Conservation (phyloP, 805 yeast genomes). For the Starmerella sirachaensis region DNA sequence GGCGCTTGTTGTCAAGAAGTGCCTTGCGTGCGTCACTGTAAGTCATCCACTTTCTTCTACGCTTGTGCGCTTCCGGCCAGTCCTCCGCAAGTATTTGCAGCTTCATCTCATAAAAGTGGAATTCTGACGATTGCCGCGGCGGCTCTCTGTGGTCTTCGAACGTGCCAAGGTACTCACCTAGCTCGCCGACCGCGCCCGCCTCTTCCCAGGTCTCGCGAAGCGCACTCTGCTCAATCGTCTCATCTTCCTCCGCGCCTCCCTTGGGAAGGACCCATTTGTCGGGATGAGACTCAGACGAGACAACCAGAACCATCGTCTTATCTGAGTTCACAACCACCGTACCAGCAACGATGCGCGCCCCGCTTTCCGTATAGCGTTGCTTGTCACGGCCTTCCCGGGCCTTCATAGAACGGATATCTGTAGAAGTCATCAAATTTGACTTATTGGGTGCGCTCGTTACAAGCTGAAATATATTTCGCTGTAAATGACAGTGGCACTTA, state of each 20-base stretch:
- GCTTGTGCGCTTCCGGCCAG: constrained; percentile 64
- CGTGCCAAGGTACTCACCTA: constrained; percentile 45
- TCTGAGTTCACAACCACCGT: constrained; percentile 58
- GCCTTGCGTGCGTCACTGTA: constrained; percentile 27
- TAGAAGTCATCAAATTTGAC: constrained; percentile 9
- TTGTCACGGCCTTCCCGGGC: constrained; percentile 31
- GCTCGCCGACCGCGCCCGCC: constrained; percentile 71
- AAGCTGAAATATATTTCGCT: background rate
- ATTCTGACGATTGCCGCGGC: constrained; percentile 51
- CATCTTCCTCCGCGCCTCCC: constrained; percentile 90
- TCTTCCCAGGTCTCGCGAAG: constrained; percentile 96
- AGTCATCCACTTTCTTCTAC: constrained; percentile 63
- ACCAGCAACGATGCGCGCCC: constrained; percentile 88
- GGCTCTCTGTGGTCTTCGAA: constrained; percentile 51
- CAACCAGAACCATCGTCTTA: constrained; percentile 56
- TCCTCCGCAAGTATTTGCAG: constrained; percentile 41
- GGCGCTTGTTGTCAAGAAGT: constrained; percentile 25
- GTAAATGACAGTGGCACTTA: background rate
- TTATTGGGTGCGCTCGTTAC: background rate
- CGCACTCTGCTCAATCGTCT: constrained; percentile 44
- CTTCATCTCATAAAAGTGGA: constrained; percentile 71
- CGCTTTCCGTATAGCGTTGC: constrained; percentile 40
- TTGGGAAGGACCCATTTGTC: constrained; percentile 84
- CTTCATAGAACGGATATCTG: constrained; percentile 24
- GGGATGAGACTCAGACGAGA: constrained; percentile 58